Percentiles rank a stretch among this genome's conserved stretches.
These are phyloP conservation scores for Acrodontium crateriforme DNA, from an alignment of 2,329 filamentous ascomycete genomes.

Conservation along the genomic window DNA sequence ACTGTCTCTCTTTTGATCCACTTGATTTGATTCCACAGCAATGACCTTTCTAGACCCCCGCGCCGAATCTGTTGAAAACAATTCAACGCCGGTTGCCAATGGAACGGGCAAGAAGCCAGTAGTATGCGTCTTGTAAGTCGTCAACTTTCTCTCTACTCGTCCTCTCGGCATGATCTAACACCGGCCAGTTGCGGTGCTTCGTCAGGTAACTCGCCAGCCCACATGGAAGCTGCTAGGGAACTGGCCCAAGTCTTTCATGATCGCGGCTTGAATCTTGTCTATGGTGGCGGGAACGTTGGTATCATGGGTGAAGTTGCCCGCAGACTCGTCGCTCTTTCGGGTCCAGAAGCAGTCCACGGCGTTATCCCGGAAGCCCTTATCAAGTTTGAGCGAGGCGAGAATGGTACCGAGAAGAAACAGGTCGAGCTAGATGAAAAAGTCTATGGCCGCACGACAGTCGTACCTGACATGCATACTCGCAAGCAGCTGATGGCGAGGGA, in stretches of 20 bases:
- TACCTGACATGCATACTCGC: conserved; percentile 89
- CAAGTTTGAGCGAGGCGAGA: conserved; percentile 58
- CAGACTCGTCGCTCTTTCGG: conserved; percentile 69
- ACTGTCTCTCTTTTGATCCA: too few relatives aligned
- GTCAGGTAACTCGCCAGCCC: conserved; percentile 55
- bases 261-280: conserved; percentile 71
- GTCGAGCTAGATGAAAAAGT: conserved; percentile 47
- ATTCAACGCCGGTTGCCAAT: background rate
- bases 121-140: conserved; percentile 68
- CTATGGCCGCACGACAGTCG: conserved; percentile 77
- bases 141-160: background rate
- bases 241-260: conserved; percentile 62
- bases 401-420: conserved; percentile 31
- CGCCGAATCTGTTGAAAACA: too few relatives aligned
- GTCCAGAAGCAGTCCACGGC: conserved; percentile 73
- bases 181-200: conserved; percentile 61
- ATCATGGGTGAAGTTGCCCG: conserved; percentile 91
- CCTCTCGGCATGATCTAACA: conserved; percentile 2
- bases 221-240: conserved; percentile 63
- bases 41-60: too few relatives aligned
- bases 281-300: conserved; percentile 86
- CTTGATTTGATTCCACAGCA: too few relatives aligned
- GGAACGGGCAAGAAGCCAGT: conserved; percentile 38
- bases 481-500: conserved; percentile 89
- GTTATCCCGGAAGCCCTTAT: conserved; percentile 84